Base-by-base conservation (phyloP, 75 land plant genomes). In the Chamaecyparis obtusa region DNA sequence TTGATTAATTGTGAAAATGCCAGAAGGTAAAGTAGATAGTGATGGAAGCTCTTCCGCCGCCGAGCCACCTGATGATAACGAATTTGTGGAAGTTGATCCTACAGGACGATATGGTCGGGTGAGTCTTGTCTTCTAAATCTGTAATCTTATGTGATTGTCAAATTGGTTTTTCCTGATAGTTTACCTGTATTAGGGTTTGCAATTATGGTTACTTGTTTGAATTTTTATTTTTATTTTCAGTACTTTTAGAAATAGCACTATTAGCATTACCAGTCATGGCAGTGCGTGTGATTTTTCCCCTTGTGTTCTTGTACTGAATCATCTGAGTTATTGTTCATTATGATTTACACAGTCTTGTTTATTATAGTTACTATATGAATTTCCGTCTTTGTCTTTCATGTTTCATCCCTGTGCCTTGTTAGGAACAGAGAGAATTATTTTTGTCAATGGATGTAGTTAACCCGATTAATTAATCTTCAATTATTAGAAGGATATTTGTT, bases 61-160 rank as follows among this genome's bases (percentile, higher is more conserved):
- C 9, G 89, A 88, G 80, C 89, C 86, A 37, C 37, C 84, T 7
- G 57, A 41, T 27, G 92, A 91, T 24, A 76, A 77, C 19, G 93
- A 93, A 8, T 91, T 46, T 27, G 94, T 85, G 1, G 97, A 95
- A 79, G 87, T 79, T 51, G 96, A 94, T 91, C 94, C 94, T 0
- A 92, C 93, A 7, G 92, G 93, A 35, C 92, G 96, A 44, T 95
- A 92, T 85, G 86, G 92, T 69, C 87, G 96, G 89, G 94, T 94
- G 90, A 27, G 91, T n/a, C 41, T 17, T 19, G 33, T 27, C 16
- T 51, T 51, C 36, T 82, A 39, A 32, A 32, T 77, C 79, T 15
- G 33, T 79, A 41, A 37, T 32, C n/a, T 80, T 80, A 19, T 30
- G 15, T 43, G 21, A 39, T 16, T 41, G 9, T 7, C n/a, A 64